Evolutionary conservation across 1,284 basidiomycete species (phyloP), one percentile per base, ranked within the genome.

Genomic region (Afroboletus lepidellus): DNA sequence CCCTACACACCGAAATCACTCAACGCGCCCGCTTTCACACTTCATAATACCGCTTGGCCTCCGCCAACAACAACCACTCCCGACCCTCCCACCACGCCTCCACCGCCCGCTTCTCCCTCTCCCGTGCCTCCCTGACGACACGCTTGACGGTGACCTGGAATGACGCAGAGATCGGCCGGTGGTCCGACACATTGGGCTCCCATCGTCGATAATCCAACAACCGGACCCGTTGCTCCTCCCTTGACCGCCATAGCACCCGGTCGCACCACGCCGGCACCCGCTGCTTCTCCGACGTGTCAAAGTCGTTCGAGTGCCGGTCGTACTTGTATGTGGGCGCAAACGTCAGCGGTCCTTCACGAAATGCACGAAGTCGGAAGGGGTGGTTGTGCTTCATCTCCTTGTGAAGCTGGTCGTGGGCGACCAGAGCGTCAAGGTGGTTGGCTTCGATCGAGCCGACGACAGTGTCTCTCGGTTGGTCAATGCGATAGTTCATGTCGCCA

Each of bases 311-410:
- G 4, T 80, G 74, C 2, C 80, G 83, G 67, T 98, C 92, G 72
- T 97, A 98, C 72, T 98, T 98, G 83, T 98, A 99, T n/a, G 96
- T 99, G 15, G 95, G 95, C 18, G 80, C 66, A 64, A 95, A 97
- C 0, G 75, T 81, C 57, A 96, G 82, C 0, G 83, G 84, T 0
- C 94, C 88, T 63, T 99, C 96, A 13, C 70, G 71, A 71, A 98
- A 98, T 1, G 77, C 75, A 16, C 92, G 86, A 12, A 99, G 74
- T 1, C 95, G 84, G 75, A 94, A 98, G 0, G 80, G 81, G 16
- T 89, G 88, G 64, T 98, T 98, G 58, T 74, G 76, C 53, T 84
- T 84, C 77, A 98, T 87, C 68, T 98, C 92, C 60, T 92, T 93
- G 12, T 82, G 74, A 1, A 99, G 83, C 65, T 99, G 96, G 71